Evolutionary conservation across 306 rosid species (phyloP), one percentile per base, ranked within the genome.

Genomic region (Cicer arietinum): DNA sequence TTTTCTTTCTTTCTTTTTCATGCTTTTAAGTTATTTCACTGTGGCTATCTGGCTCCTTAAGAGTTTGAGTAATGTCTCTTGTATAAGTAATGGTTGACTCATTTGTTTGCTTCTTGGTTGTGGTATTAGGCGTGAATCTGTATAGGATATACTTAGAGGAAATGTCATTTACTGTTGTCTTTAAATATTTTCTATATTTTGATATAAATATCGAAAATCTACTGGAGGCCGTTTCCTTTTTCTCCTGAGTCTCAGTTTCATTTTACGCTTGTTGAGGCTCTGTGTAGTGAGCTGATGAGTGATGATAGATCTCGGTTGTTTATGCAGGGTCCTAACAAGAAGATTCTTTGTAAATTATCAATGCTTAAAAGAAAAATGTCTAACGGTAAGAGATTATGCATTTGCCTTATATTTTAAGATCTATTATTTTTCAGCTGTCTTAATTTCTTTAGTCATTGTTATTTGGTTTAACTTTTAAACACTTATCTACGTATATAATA

Each of bases 321-420:
- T 68, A 68, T 73, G 82, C 89, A 94, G 98, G 90, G 90, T 83
- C 95, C 88, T 44, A 73, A 94, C 82, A 91, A 89, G 77, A 82
- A 78, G 66, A 89, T 94, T 77, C 96, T 94, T 41, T 89, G 96
- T 83, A 93, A 94, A 39, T 87, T 94, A 57, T 94, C 98, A 50
- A 94, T 94, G 97, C 98, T 91, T 54, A 90, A 90, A 81, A 90
- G 98, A 83, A 91, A 70, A 85, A 91, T 94, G 87, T 92, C 96
- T 79, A 97, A 91, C 86, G 97, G 98, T 82, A 81, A 73, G 84
- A 75, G 71, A 59, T 76, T 60, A 22, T 0, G 13, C 43, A 61
- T 69, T 39, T 22, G 13, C 44, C 42, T 74, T 57, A 57, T 42
- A 13, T 30, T 64, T 74, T n/a, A 74, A 53, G 25, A 59, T 71